Evolutionary conservation across 306 rosid genomes (phyloP), one percentile per base, ranked within the genome.

Genomic region (Cicer chorassanicum): DNA sequence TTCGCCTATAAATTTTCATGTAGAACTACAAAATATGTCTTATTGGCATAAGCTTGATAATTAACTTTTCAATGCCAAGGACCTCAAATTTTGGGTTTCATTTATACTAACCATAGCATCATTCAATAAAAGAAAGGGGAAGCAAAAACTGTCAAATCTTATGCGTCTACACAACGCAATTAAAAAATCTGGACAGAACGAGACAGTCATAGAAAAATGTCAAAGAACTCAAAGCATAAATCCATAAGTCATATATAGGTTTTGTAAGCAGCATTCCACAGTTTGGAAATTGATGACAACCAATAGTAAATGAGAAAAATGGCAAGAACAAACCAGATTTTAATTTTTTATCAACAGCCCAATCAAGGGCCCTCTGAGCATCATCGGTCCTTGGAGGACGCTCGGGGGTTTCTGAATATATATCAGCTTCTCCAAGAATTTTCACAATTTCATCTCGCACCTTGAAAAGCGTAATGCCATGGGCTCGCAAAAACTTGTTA

Each of bases 331-430:
- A 70, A 90, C 98, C 93, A 56, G 89, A 86, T 68, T 86, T 84
- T n/a, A 86, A 3, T 66, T 83, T 87, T 61, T 78, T 67, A 64
- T 90, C 91, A 78, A 87, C 70, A 65, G 93, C 98, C 90, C 87
- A 84, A 82, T 92, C 98, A 65, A 92, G 90, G 45, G 76, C 91
- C 74, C 86, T 71, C 80, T 86, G 96, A 72, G 96, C 92, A 39
- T 83, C 93, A 64, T 85, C 91, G 12, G 91, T 83, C 61, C 86
- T 64, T 19, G 86, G 86, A 65, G 96, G 96, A 84, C 81, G 92
- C 86, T 83, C 89, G 2, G 89, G 88, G 82, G 88, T 77, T 73
- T 68, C 69, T 78, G 43, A 64, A 80, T 34, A 86, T 73, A 36
- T 24, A 69, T 88, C 86, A 7, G 75, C 74, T 82, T 86, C 75